phyloP scores from a whole-genome alignment of 2,329 filamentous ascomycete genomes.

The Sphaerostilbella broomeana region DNA sequence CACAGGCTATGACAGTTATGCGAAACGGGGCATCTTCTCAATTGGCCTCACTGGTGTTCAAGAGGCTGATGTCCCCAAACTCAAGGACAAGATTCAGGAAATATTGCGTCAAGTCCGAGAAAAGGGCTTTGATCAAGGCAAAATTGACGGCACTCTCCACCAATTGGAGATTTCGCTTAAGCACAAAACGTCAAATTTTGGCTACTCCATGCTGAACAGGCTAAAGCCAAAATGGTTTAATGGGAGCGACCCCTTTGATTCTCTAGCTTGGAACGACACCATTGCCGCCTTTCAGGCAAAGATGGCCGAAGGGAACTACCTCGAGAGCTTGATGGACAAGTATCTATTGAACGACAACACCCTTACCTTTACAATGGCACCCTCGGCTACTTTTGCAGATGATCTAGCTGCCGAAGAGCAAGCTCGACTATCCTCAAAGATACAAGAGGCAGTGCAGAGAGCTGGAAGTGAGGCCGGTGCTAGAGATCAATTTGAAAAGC shows the following conservation, averaged over 20 bases:
- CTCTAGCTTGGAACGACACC: slow-evolving; percentile 85
- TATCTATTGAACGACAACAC: slow-evolving; percentile 84
- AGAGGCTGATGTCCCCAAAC: slow-evolving; percentile 67
- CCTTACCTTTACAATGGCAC: slow-evolving; percentile 90
- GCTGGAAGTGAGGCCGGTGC: slow-evolving; percentile 68
- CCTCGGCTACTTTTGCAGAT: slow-evolving; percentile 66
- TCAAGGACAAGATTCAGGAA: slow-evolving; percentile 66
- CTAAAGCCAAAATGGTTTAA: slow-evolving; percentile 94
- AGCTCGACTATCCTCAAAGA: slow-evolving; percentile 64
- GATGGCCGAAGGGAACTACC: slow-evolving; percentile 68
- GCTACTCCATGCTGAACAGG: slow-evolving; percentile 81
- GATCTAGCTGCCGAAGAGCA: slow-evolving; percentile 73
- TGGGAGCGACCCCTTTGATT: slow-evolving; percentile 84
- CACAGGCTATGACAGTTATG: slow-evolving; percentile 79
- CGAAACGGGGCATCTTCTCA: slow-evolving; percentile 75
- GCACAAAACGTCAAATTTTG: slow-evolving; percentile 94
- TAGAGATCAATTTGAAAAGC: slow-evolving; percentile 62
- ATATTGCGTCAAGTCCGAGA: slow-evolving; percentile 64
- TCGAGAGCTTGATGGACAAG: slow-evolving; percentile 80
- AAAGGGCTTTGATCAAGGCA: slow-evolving; percentile 79
- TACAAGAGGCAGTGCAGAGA: slow-evolving; percentile 59
- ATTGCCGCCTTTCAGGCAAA: slow-evolving; percentile 74
- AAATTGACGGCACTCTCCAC: slow-evolving; percentile 90
- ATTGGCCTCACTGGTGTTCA: slow-evolving; percentile 87
- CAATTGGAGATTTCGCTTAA: slow-evolving; percentile 89